Base-by-base conservation (phyloP, 176 grass and related monocot species). In the Eremochloa ophiuroides region DNA sequence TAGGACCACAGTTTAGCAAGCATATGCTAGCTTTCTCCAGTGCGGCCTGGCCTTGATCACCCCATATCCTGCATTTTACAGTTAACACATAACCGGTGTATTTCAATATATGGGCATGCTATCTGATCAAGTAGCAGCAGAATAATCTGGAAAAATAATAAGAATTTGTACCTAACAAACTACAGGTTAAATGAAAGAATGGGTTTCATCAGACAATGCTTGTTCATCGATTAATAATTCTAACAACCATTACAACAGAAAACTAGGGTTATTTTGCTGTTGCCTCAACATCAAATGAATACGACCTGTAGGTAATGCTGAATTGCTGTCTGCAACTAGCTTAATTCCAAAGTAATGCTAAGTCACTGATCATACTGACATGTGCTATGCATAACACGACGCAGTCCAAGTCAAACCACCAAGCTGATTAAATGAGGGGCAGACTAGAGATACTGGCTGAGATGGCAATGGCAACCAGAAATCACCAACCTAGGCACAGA, bases 41-140 rank as follows among this genome's bases (percentile, higher is more conserved):
- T 72, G 95, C 92, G 33, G 84, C 34, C 66, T 98, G 92, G 66
- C 95, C 95, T 87, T 98, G 95, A 69, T 98, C 92, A 87, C 95
- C 92, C 92, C 88, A 80, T 83, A 86, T 83, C 69, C 86, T 86
- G 60, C 59, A 77, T 3, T 85, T 87, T 30, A 25, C 26, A 75
- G 67, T 84, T 39, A 63, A 22, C 15, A 61, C 42, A 69, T 5
- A 74, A 16, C 3, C 75, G 16, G 37, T 29, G 75, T 12, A 39
- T 75, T 75, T 68, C 23, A 83, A 39, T 71, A 75, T 53, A 10
- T 41, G 23, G 25, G 60, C 71, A 69, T 69, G 4, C 2, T 60
- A 70, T 42, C 43, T 30, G 31, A 69, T 66, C 39, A 20, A 51
- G 13, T 15, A 51, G 4, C 3, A 33, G 33, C 25, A 69, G 75